Base-by-base conservation (phyloP, 805 yeast genomes). In the Wickerhamiella cacticola region DNA sequence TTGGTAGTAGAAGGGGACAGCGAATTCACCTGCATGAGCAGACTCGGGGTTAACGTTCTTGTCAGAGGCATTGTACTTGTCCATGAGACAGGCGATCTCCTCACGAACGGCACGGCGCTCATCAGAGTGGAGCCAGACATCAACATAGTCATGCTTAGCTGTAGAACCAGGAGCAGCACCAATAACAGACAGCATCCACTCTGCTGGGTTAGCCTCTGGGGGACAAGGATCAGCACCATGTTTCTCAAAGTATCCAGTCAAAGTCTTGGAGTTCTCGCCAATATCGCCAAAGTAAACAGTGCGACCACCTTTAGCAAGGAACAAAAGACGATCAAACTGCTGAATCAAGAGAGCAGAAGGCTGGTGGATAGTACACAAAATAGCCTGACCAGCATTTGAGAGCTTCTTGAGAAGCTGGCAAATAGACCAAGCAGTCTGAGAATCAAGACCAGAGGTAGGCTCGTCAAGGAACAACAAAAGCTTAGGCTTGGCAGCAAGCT, bases 271-370 rank as follows among this genome's bases (percentile, higher is more conserved):
- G 59, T 76, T 74, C 51, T 71, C 68, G 54, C 92, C 92, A 56
- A 82, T 76, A 53, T 81, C 87, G 56, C 94, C 94, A 61, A 81
- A 82, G 63, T 82, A 82, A 26, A 80, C 89, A 53, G 88, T 82
- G 58, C 72, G 68, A 54, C 94, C 94, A 61, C 94, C 94, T 53
- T 72, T 75, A 55, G 78, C 78, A 60, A 82, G 68, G 55, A 82
- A 73, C 55, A 80, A 65, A 50, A 80, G 66, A 50, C 85, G 72
- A 55, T 80, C 86, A 55, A 80, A 80, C 59, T 78, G 78, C 59
- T 77, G 75, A 61, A 80, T 72, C 58, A 80, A 64, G 24, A 78
- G 70, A 33, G 87, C 84, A 15, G 85, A 79, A 52, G 87, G 87
- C 64, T 80, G 87, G 63, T 80, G 87, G 55, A 80, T 80, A 22